Evolutionary conservation across 1,284 basidiomycete species (phyloP), one percentile per base, ranked within the genome.

Genomic region (Trametes pubescens): DNA sequence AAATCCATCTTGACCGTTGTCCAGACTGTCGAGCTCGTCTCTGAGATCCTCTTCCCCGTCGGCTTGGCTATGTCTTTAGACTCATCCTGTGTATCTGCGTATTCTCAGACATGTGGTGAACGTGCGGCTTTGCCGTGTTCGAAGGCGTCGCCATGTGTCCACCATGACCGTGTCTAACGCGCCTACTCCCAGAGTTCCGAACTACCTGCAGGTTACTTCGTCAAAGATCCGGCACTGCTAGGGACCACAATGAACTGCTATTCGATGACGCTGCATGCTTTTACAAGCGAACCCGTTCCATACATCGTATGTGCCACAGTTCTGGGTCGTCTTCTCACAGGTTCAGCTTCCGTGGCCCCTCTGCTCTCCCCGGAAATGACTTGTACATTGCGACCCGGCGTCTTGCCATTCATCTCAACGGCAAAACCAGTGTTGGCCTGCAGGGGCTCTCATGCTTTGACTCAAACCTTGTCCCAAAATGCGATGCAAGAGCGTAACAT

Each of bases 1-100:
- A 64, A 57, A 62, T 43, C 38, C 60, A 61, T 61, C 38, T 40
- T 61, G 51, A 62, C 60, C 60, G 64, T 65, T 26, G 34, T 54
- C 49, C 32, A 21, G 44, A 32, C 44, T 34, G 54, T 47, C 21
- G 29, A 34, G n/a, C 54, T 56, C 44, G 54, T 35, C 32, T 13
- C 32, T 21, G 26, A n/a, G 40, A 32, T 44, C 38, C 26, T 24
- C 13, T 11, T n/a, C 44, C 32, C 21, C n/a, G 21, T 22, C 29
- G 14, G 34, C 43, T 32, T 34, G 43, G 32, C 54, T 56, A 13
- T 40, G 37, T 35, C 6, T 24, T 29, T 24, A 2, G 22, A 21
- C 52, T n/a, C 13, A 10, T 18, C 14, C 37, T 54, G 4, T 24
- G n/a, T 37, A 18, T 21, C 32, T 9, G 21, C 13, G 11, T 38